These are phyloP conservation scores for Pestalotiopsis sp. DNA, from an alignment of 2,329 filamentous ascomycete genomes.

Conservation along the genomic window DNA sequence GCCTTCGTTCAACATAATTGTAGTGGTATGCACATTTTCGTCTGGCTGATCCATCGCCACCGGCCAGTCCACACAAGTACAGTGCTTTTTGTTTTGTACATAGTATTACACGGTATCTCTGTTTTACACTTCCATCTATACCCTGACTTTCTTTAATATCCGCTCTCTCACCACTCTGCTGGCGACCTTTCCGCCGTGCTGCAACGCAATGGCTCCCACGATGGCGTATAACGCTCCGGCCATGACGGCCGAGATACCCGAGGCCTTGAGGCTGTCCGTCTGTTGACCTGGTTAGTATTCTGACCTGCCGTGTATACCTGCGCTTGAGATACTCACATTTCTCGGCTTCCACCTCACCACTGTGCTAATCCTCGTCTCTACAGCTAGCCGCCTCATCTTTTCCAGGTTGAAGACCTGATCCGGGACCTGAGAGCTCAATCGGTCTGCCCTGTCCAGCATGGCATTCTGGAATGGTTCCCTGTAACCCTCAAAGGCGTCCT, in stretches of 20 bases:
- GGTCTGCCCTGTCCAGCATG: conserved; percentile 72
- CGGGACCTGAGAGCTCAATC: conserved; percentile 65
- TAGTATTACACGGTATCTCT: conserved; percentile 11
- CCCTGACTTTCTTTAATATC: conserved; percentile 57
- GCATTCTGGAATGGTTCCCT: conserved; percentile 71
- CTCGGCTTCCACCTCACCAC: conserved; percentile 89
- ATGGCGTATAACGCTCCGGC: conserved; percentile 82
- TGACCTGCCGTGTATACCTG: background rate
- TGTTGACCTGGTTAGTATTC: conserved; percentile 24
- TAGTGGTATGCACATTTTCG: background rate
- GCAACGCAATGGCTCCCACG: conserved; percentile 84
- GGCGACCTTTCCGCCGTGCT: conserved; percentile 79
- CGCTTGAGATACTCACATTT: conserved; percentile 57
- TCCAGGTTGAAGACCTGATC: conserved; percentile 63
- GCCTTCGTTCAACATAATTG: background rate
- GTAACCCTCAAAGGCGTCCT: conserved; percentile 48
- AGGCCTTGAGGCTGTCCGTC: conserved; percentile 68
- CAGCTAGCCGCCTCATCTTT: conserved; percentile 68
- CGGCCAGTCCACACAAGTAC: conserved; percentile 10
- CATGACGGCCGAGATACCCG: conserved; percentile 75
- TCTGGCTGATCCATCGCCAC: background rate
- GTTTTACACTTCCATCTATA: background rate
- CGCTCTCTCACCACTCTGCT: conserved; percentile 74
- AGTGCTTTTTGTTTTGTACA: conserved; percentile 13
- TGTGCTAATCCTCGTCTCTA: conserved; percentile 68